Base-by-base conservation (phyloP, 768 basidiomycete species). In the Mycena epipterygia region DNA sequence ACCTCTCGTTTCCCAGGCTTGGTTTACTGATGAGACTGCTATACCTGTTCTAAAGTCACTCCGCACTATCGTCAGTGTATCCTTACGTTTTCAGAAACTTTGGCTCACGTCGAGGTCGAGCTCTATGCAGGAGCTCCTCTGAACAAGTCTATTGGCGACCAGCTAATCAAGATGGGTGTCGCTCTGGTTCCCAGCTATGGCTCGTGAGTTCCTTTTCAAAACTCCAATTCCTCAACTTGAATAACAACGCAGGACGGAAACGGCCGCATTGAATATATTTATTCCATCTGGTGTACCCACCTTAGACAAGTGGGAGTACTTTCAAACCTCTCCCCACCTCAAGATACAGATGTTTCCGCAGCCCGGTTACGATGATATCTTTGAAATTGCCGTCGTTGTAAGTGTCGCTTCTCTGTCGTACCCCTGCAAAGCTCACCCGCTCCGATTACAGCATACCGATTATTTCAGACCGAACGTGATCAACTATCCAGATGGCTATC, bases 401-500 rank as follows among this genome's bases (percentile, higher is more conserved):
- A 41, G 67, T 56, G 25, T 12, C 32, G 17, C 37, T 39, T 8
- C 8, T 9, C 16, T 39, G 16, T 39, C 8, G 37, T 9, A 39
- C 37, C 9, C 8, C 8, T 9, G 16, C 9, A 39, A 16, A 39
- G 16, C 16, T 39, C 16, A 39, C 16, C 16, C 37, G 16, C 37
- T 9, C 37, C 37, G 16, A 9, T 39, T 9, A 8, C 37, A 39
- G 37, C 9, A 9, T 9, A 39, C 8, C 37, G 9, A 39, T 16
- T 39, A 9, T 16, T 8, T 8, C 37, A 39, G 9, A 39, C 49
- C 57, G 19, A 49, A 48, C 44, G 46, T 39, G 16, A 13, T 55
- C 33, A 35, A 68, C 33, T 7, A 23, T 58, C 14, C 49, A 52
- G 29, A 63, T 19, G 81, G 74, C 12, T 84, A 76, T 56, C 73